These are phyloP conservation scores for Theileria luwenshuni DNA, from an alignment of 169 alveolate species.

Conservation along the genomic window DNA sequence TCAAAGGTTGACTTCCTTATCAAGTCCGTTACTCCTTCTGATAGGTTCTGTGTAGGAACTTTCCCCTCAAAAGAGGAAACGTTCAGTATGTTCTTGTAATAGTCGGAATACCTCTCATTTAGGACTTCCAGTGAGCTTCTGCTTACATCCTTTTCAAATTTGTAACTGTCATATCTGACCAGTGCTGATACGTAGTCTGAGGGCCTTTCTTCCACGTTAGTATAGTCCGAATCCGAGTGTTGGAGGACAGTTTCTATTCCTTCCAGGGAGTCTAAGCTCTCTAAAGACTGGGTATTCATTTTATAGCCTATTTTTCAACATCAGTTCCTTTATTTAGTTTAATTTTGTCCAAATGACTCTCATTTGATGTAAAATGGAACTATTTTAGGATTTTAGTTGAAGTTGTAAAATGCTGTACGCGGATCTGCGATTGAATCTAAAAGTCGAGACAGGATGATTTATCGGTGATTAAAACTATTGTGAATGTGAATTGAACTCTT, in stretches of 20 bases:
- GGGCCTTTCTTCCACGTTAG: slow-evolving; percentile 11
- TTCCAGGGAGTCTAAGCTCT: no score
- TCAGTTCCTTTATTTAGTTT: not conserved
- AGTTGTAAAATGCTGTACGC: no score
- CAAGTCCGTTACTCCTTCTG: not conserved
- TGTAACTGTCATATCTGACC: slow-evolving; percentile 40
- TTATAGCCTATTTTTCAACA: not conserved
- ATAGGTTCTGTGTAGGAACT: not conserved
- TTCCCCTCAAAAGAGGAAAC: not conserved
- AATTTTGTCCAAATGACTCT: not conserved
- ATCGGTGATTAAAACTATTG: no score
- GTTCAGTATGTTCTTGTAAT: not conserved
- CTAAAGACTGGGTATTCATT: no score
- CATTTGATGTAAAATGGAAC: no score
- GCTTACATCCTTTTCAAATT: slow-evolving; percentile 21
- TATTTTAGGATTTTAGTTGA: no score
- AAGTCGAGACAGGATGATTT: no score
- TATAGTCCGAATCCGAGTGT: not conserved
- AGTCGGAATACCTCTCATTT: not conserved
- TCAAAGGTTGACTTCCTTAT: not conserved
- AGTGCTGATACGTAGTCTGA: slow-evolving; percentile 64
- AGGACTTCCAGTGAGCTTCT: not conserved
- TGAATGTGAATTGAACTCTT: no score
- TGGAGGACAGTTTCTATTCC: not conserved
- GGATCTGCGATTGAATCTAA: no score